Evolutionary conservation across 2,329 filamentous ascomycete species (phyloP).

Genomic region (Alternaria ethzedia): DNA sequence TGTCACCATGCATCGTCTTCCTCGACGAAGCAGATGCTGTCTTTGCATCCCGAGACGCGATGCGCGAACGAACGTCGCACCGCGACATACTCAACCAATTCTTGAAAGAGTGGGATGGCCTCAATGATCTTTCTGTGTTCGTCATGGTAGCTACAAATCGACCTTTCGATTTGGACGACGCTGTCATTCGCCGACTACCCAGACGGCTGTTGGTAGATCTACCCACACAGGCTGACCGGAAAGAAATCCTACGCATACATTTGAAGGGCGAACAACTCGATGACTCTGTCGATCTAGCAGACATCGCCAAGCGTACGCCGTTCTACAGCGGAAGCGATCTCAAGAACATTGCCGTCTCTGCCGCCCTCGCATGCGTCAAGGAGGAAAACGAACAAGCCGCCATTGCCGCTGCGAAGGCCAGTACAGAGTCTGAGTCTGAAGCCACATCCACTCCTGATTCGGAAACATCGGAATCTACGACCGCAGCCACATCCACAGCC

Average conservation of each 20-base stretch:
- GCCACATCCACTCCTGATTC: neutral
- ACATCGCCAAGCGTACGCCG: slow-evolving; percentile 70
- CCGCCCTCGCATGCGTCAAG: slow-evolving; percentile 78
- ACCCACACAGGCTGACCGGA: slow-evolving; percentile 69
- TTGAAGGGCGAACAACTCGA: slow-evolving; percentile 72
- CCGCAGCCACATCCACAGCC: neutral
- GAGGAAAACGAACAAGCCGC: slow-evolving; percentile 66
- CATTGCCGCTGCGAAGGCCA: slow-evolving; percentile 30
- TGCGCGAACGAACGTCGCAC: slow-evolving; percentile 71
- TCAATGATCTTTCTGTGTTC: slow-evolving; percentile 83
- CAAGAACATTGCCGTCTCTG: slow-evolving; percentile 81
- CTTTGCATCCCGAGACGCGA: slow-evolving; percentile 75
- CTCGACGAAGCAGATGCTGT: slow-evolving; percentile 97
- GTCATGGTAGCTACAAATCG: slow-evolving; percentile 98
- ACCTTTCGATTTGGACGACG: slow-evolving; percentile 92
- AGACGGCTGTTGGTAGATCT: slow-evolving; percentile 76
- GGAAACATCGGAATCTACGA: neutral
- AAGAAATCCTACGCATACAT: slow-evolving; percentile 73
- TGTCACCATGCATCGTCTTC: slow-evolving; percentile 92
- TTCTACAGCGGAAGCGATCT: slow-evolving; percentile 84
- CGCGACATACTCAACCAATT: slow-evolving; percentile 97
- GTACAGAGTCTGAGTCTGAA: neutral
- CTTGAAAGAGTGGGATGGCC: slow-evolving; percentile 93
- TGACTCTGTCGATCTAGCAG: slow-evolving; percentile 64
- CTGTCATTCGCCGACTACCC: slow-evolving; percentile 77